Evolutionary conservation across 2,329 filamentous ascomycete species (phyloP), one percentile per base, ranked within the genome.

Genomic region (Pezicula neosporulosa): DNA sequence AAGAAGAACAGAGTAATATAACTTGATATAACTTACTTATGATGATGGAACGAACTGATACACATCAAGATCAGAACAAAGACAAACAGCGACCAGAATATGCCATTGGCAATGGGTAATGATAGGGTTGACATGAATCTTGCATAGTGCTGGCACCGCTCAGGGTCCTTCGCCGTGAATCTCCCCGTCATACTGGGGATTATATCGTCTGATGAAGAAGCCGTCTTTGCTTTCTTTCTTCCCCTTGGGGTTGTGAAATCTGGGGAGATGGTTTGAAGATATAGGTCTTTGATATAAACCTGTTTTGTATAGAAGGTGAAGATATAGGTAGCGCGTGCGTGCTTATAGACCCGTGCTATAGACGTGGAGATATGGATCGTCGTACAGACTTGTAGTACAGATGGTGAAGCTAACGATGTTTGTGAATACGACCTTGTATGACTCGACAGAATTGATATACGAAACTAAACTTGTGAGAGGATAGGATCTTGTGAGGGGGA

Each of bases 61-160:
- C 74, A 77, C 24, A 78, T 66, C 15, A 78, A 60, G 8, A 72
- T 44, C 0, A 78, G 56, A 48, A 77, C 76, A 16, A 68, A 60
- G 21, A 70, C 56, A 57, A 78, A 78, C 46, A 78, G 53, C 10
- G 61, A 56, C 74, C 74, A 78, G 63, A 76, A 78, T 21, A 77
- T 64, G 12, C 70, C 58, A 54, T 74, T 72, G 53, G 76, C 76
- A 56, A 77, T 66, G 59, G 65, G 63, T 47, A 70, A 60, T 10
- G 66, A 67, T 53, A 78, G 62, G 52, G 72, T 61, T 6, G 69
- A 63, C 27, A 75, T 73, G 57, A 78, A 78, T 41, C 66, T 60
- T 35, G 75, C 76, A 54, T 76, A 74, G 55, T 73, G 67, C 16
- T 47, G 44, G 54, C 73, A 75, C 47, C 64, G 60, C 18, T 41